Base-by-base conservation (phyloP, 495 filamentous ascomycete genomes). In the Cercophora newfieldiana region DNA sequence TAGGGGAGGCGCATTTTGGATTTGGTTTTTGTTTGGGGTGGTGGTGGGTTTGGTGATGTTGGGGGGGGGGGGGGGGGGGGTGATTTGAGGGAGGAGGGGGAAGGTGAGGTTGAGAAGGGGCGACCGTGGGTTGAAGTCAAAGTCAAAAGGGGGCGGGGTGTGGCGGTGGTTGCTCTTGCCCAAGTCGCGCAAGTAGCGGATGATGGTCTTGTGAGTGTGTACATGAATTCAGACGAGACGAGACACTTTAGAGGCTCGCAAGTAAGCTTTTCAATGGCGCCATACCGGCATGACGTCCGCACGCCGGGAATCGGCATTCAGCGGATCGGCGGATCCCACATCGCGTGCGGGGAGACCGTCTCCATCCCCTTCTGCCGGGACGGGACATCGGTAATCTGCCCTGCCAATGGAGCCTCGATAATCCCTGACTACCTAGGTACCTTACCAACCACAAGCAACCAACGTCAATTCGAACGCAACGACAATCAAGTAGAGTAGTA, bases 1-100 rank as follows among this genome's bases (percentile, higher is more conserved):
- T 93, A 92, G 62, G 89, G 87, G 65, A 93, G 80, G 72, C 90
- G 89, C 90, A 92, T 93, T 59, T 67, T 85, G 72, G 62, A 47
- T 53, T n/a, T 49, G 25, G 57, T 57, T n/a, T 0, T 25, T 30
- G 44, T 49, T 30, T 59, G 33, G 50, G 25, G 12, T 22, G 24
- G 48, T 29, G n/a, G 28, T 61, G 54, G 7, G 44, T 7, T n/a
- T 30, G 48, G 14, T 25, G 28, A 25, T 28, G 22, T 22, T 51
- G 53, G 1, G 24, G 24, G 44, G 12, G 14, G 29, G 24, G 1
- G 22, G 3, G 3, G 2, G 8, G n/a, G 44, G 7, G 4, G 8
- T 7, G 47, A 16, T 19, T 8, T 29, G 24, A 28, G 44, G 26
- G 26, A 28, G 55, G 14, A 14, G 21, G 28, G 28, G 22, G 55